Percentiles rank a stretch among this genome's conserved stretches.
Evolutionary conservation across 345 rosid species (phyloP).

Genomic region (Sisymbrium altissimum): DNA sequence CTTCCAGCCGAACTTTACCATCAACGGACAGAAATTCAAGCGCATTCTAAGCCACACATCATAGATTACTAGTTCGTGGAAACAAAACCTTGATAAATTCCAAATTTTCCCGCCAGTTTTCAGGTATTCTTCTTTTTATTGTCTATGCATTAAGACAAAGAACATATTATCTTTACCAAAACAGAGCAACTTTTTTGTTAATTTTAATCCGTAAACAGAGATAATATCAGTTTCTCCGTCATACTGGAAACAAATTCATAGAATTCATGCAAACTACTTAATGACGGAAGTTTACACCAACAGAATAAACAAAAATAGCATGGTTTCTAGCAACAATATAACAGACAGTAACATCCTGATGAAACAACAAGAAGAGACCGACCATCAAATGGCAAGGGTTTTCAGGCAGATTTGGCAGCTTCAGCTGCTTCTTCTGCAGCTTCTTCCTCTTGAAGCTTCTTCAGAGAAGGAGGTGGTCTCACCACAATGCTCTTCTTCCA

Average conservation of each 20-base stretch:
- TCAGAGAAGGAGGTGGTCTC: slow-evolving; percentile 83
- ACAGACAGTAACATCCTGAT: neutral
- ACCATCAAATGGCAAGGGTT: neutral
- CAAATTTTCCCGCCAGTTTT: neutral
- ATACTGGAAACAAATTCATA: neutral
- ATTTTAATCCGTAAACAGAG: neutral
- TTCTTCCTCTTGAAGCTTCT: slow-evolving; percentile 71
- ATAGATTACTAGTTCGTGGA: no score
- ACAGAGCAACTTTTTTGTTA: neutral
- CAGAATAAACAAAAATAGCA: neutral
- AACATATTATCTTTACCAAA: neutral
- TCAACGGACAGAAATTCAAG: no score
- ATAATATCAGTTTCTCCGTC: neutral
- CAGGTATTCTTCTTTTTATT: no score
- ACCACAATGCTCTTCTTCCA: slow-evolving; percentile 90
- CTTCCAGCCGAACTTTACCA: no score
- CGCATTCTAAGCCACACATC: no score
- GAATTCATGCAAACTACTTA: neutral
- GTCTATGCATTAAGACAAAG: neutral
- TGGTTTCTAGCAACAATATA: neutral
- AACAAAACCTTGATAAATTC: neutral
- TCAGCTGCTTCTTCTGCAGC: slow-evolving; percentile 78
- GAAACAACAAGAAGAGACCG: neutral
- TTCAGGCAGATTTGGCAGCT: slow-evolving; percentile 47
- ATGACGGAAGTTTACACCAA: slow-evolving; percentile 7